Conservation (phyloP, 495 filamentous ascomycete genomes). For the Penicillium longicatenatum region DNA sequence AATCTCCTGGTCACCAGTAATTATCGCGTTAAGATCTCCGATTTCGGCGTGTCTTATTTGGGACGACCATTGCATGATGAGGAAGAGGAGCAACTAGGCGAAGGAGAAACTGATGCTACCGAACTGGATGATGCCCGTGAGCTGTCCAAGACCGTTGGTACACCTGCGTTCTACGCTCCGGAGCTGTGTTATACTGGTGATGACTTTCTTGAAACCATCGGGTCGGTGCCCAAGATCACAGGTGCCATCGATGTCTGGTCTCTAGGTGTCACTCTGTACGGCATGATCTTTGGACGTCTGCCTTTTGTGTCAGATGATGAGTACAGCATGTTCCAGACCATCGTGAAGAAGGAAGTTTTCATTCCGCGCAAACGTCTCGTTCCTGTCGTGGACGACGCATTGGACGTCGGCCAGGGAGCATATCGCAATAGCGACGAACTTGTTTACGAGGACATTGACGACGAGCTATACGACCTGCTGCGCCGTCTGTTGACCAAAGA, state of each 20-base stretch:
- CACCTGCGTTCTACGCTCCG: conserved; percentile 95
- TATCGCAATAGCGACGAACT: conserved; percentile 67
- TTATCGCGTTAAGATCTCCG: conserved; percentile 95
- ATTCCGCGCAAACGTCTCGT: conserved; percentile 79
- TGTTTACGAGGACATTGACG: conserved; percentile 82
- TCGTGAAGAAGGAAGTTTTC: conserved; percentile 86
- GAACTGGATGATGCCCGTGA: conserved; percentile 91
- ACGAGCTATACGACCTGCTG: conserved; percentile 79
- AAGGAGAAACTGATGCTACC: conserved; percentile 80
- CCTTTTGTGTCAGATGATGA: conserved; percentile 92
- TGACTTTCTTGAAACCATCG: conserved; percentile 49
- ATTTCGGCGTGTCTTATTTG: conserved; percentile 97
- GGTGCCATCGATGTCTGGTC: conserved; percentile 95
- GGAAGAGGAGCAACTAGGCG: conserved; percentile 73
- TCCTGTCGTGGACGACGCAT: conserved; percentile 66
- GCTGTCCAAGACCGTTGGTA: conserved; percentile 95
- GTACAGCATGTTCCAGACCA: conserved; percentile 84
- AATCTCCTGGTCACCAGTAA: conserved; percentile 88
- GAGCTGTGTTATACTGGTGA: conserved; percentile 84
- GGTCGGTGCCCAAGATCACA: conserved; percentile 56
- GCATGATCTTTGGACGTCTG: conserved; percentile 88
- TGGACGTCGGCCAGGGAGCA: conserved; percentile 36
- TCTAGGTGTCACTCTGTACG: conserved; percentile 92
- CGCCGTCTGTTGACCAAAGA: conserved; percentile 84
- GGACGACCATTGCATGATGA: conserved; percentile 81